Base-by-base conservation (phyloP, 169 alveolate species). In the Condylostoma magnum region DNA sequence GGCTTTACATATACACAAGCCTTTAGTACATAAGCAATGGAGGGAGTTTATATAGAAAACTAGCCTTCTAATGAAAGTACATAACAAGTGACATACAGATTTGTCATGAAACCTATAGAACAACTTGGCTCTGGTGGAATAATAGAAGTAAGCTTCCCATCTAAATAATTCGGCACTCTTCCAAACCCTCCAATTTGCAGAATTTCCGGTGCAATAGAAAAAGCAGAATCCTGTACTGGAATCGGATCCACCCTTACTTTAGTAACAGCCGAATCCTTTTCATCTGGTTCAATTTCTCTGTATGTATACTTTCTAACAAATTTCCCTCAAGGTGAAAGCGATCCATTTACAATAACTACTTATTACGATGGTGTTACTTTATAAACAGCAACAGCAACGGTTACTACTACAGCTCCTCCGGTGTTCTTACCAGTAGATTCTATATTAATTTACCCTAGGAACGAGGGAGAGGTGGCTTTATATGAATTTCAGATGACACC, bases 141-240 rank as follows among this genome's bases (percentile, higher is more conserved):
- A 10, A 67, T 67, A 48, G 48, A 67, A 47, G 41, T 67, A 4
- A 65, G 33, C 31, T 67, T 67, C 34, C 76, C 76, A 30, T 18
- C 65, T 20, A 30, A 28, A 33, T 15, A 67, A 8, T 67, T 67
- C 50, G 65, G 36, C 6, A 12, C 10, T 12, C 33, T 67, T 3
- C 46, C 37, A 3, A 67, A 67, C 31, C 76, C 76, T 67, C 65
- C 76, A 2, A 30, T 28, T 31, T 67, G 76, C 34, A 46, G 76
- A 28, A 65, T 51, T 0, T 47, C 76, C n/a, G 53, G 48, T 6
- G 76, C 47, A 15, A 46, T 51, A 4, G 8, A 18, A 18, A n/a
- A 31, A 6, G 3, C 50, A 3, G 41, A 51, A 6, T 15, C 30
- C 20, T 67, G 76, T 34, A 18, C 10, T 10, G 22, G 31, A 0